Conservation (phyloP, 176 grass and related monocot genomes). For the Rhynchospora tenuis region DNA sequence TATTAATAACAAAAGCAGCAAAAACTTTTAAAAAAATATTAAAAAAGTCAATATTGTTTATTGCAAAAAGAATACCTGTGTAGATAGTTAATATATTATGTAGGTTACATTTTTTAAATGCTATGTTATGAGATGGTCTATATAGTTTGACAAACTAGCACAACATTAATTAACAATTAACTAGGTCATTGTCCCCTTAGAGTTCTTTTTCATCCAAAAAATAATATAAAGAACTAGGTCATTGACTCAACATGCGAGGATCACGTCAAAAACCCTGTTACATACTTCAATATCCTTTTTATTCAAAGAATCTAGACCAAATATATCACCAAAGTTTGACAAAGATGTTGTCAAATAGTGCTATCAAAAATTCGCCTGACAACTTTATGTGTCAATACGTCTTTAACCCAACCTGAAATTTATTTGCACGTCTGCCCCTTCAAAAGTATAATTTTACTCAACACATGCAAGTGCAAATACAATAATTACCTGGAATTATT, state of each 20-base stretch:
- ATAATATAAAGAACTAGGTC: not conserved
- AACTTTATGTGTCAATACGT: not conserved
- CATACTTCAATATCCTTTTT: not conserved
- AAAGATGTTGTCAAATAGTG: not conserved
- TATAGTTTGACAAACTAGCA: not conserved
- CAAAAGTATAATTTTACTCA: not conserved
- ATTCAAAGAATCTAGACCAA: not conserved
- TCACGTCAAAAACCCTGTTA: not conserved
- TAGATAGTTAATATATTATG: not conserved
- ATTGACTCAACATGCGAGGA: not conserved
- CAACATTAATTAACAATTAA: not conserved
- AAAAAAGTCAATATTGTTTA: not conserved
- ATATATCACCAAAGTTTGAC: conserved; percentile 1
- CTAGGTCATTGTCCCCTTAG: too few species aligned
- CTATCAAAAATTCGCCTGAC: not conserved
- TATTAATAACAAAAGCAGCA: not conserved
- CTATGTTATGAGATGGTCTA: not conserved
- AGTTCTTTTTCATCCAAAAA: too few species aligned
- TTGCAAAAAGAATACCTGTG: not conserved
- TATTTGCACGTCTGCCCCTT: not conserved
- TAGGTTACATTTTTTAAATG: not conserved
- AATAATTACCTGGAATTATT: too few species aligned
- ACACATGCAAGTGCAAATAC: not conserved
- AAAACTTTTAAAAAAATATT: not conserved
- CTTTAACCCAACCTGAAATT: not conserved